Conservation (phyloP, 345 rosid genomes). For the Brassica carinata region DNA sequence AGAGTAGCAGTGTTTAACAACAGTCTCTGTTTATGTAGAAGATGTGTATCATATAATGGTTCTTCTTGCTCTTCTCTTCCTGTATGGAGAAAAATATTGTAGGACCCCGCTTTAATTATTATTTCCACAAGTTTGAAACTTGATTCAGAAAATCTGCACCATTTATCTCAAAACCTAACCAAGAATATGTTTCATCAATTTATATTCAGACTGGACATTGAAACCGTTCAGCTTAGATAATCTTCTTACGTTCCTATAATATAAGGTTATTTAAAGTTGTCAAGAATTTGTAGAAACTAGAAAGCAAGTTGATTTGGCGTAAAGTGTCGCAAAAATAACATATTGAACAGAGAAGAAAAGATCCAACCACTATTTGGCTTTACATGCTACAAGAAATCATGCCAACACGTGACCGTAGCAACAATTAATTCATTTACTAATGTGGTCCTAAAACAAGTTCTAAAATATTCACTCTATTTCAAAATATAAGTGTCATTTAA, state of each 20-base stretch:
- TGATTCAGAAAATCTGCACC: background rate
- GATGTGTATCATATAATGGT: conserved; percentile 8
- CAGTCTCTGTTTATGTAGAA: conserved; percentile 28
- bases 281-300: background rate
- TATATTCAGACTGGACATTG: background rate
- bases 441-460: too few species aligned
- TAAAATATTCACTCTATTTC: too few species aligned
- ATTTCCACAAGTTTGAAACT: background rate
- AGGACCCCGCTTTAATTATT: background rate
- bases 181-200: background rate
- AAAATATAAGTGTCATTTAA: too few species aligned
- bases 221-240: background rate
- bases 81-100: conserved; percentile 3
- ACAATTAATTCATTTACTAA: background rate
- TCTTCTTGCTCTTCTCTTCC: conserved; percentile 11
- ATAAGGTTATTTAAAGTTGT: background rate
- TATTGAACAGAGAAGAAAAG: background rate
- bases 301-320: background rate
- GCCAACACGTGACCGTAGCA: background rate
- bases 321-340: background rate
- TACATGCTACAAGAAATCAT: background rate
- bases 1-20: conserved; percentile 28
- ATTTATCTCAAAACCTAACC: background rate
- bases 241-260: background rate
- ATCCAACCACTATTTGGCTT: background rate